Evolutionary conservation across 2,329 filamentous ascomycete genomes (phyloP).

Genomic region (Paramyrothecium sp.): DNA sequence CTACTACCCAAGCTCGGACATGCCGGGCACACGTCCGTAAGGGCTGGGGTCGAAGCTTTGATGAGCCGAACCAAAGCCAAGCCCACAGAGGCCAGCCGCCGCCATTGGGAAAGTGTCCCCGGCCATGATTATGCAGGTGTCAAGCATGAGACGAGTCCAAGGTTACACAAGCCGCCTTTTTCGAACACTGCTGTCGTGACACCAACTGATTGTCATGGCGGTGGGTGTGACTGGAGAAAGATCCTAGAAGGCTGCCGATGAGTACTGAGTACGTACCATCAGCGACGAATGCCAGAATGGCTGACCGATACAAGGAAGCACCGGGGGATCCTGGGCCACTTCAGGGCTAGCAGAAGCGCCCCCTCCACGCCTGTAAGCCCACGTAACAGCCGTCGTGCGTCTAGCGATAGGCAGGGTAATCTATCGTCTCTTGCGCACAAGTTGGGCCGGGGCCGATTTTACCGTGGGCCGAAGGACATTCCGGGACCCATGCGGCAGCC

Average conservation of each 20-base stretch:
- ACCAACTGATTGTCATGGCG: not conserved
- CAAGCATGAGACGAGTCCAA: not conserved
- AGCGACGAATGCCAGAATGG: not conserved
- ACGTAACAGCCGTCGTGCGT: not conserved
- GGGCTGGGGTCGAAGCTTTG: not conserved
- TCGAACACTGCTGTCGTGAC: not conserved
- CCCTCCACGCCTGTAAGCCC: not conserved
- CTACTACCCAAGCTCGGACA: not conserved
- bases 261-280: not conserved
- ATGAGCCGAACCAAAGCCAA: not conserved
- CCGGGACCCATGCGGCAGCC: not conserved
- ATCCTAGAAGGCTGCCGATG: not conserved
- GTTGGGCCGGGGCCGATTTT: no score
- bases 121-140: not conserved
- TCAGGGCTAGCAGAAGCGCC: not conserved
- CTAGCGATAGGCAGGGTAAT: no score
- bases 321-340: not conserved
- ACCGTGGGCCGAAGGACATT: not conserved
- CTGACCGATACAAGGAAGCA: not conserved
- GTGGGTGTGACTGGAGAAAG: not conserved
- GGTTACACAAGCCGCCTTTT: not conserved
- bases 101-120: not conserved
- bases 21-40: not conserved
- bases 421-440: no score
- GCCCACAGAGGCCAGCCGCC: not conserved